These are phyloP conservation scores for Phtheirospermum japonicum DNA, from an alignment of 257 asterid species.

Conservation along the genomic window DNA sequence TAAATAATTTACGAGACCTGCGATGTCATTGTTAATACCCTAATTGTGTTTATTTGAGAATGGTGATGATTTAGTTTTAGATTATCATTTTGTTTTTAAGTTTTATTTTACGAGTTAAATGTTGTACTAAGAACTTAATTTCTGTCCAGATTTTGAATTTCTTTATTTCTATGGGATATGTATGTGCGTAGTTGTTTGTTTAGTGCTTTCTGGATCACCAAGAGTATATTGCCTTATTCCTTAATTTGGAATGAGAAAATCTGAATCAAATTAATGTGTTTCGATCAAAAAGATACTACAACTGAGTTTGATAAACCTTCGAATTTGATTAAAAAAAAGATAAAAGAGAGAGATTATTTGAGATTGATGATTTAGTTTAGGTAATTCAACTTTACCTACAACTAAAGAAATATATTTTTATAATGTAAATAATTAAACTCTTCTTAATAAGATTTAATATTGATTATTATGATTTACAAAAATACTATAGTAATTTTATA, in stretches of 20 bases:
- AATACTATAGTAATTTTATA: no score
- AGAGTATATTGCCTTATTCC: not conserved
- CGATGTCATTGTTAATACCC: no score
- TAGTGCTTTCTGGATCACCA: not conserved
- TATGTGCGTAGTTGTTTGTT: not conserved
- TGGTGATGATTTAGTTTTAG: slow-evolving; percentile 33
- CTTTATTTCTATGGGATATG: not conserved
- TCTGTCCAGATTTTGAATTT: not conserved
- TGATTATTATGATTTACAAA: no score
- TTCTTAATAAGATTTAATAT: no score
- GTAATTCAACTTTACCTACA: no score
- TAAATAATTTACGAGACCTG: no score
- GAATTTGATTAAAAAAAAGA: not conserved
- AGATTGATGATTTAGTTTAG: no score
- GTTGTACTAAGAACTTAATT: not conserved
- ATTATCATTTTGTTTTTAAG: not conserved
- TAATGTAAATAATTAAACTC: no score
- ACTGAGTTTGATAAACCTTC: not conserved
- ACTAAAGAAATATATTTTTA: no score
- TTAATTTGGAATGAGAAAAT: not conserved
- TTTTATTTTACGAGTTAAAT: slow-evolving; percentile 8
- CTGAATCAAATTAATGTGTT: not conserved
- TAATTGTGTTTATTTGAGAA: no score
- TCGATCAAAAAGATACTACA: not conserved
- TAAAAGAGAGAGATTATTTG: not conserved